Conservation (phyloP, 208 protist species). For the Trypanosomatidae sp. region DNA sequence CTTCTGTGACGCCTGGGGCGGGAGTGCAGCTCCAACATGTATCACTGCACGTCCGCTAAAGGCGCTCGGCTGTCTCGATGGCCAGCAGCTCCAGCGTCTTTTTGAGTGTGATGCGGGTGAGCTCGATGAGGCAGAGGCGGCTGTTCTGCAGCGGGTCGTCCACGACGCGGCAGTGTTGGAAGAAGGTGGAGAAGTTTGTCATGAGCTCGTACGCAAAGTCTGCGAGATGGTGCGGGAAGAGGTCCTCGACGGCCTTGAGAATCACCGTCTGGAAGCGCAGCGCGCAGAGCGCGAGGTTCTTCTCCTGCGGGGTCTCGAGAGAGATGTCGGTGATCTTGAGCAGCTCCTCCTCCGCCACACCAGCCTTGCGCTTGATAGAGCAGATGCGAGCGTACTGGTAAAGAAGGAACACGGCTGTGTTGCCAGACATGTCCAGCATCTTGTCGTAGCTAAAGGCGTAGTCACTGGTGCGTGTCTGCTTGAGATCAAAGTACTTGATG, state of each 20-base stretch:
- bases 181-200: slow-evolving; percentile 95
- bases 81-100: slow-evolving; percentile 93
- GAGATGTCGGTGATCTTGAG: slow-evolving; percentile 57
- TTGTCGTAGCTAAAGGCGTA: slow-evolving; percentile 97
- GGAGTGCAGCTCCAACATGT: background rate
- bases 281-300: slow-evolving; percentile 81
- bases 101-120: slow-evolving; percentile 89
- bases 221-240: slow-evolving; percentile 94
- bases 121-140: slow-evolving; percentile 91
- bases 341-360: slow-evolving; percentile 61
- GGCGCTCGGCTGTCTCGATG: slow-evolving; percentile 85
- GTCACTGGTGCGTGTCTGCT: slow-evolving; percentile 92
- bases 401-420: slow-evolving; percentile 97
- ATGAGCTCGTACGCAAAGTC: slow-evolving; percentile 96
- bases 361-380: slow-evolving; percentile 94
- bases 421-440: slow-evolving; percentile 96
- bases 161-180: slow-evolving; percentile 92
- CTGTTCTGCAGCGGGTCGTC: slow-evolving; percentile 82
- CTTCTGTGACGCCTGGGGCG: background rate
- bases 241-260: slow-evolving; percentile 86
- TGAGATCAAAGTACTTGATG: slow-evolving; percentile 98
- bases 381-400: slow-evolving; percentile 97
- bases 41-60: slow-evolving; percentile 35
- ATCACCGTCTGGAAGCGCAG: slow-evolving; percentile 90
- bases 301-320: slow-evolving; percentile 80